Base-by-base conservation (phyloP, 805 yeast species). In the Peterozyma xylosa region DNA sequence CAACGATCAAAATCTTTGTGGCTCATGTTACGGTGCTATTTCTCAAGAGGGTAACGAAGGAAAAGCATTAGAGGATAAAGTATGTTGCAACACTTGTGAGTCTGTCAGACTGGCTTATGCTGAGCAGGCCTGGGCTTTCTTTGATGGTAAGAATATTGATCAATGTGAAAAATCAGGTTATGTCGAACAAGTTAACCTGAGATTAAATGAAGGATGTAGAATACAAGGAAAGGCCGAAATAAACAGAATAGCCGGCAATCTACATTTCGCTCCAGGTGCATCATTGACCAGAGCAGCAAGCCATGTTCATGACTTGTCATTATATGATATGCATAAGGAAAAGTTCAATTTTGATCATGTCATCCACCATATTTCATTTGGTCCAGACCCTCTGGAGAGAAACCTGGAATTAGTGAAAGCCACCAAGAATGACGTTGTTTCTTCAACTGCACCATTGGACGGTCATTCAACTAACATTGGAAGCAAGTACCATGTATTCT, bases 201-300 rank as follows among this genome's bases (percentile, higher is more conserved):
- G 82, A 53, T 65, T 86, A 42, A 58, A 70, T 45, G 96, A 91
- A 64, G 99, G 99, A 27, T 93, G 99, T 64, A 74, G 95, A 50
- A 71, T 93, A 35, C 73, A 74, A 49, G 99, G 99, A 30, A 70
- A 74, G 17, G 82, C 95, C 6, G 68, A 77, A 52, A 78, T 93
- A 56, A 86, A 86, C 63, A 78, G 95, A 64, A 84, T 93, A 37
- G 81, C 84, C 17, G 99, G 99, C 39, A 85, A 87, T 56, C 66
- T 93, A 50, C 98, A 93, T 67, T 89, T 93, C 71, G 96, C 97
- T 1, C 98, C 99, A 3, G 99, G 99, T 35, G 79, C 84, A 21
- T 80, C 95, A 2, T 72, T 70, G 54, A 75, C 81, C 35, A 61
- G 64, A 45, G 62, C 66, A 9, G 78, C 77, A 14, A 72, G 73